Evolutionary conservation across 192 early-diverging fungal genomes (phyloP).

Genomic region (Podila horticola): DNA sequence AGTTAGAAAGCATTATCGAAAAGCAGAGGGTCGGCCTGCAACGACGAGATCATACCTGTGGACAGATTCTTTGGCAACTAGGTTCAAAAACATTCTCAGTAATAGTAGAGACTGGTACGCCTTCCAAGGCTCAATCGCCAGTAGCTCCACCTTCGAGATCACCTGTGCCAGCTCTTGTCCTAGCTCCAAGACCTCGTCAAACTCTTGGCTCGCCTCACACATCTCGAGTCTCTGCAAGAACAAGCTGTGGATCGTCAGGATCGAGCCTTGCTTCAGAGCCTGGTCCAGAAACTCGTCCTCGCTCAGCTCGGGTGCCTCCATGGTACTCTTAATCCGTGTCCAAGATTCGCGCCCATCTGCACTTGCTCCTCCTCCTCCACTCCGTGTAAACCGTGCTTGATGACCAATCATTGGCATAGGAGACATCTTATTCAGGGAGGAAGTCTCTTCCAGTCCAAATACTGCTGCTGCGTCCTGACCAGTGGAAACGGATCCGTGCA

Average conservation of each 20-base stretch:
- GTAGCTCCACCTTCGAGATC: slow-evolving; percentile 35
- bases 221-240: slow-evolving; percentile 32
- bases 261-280: slow-evolving; percentile 20
- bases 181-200: slow-evolving; percentile 42
- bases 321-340: slow-evolving; percentile 20
- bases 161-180: slow-evolving; percentile 37
- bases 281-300: slow-evolving; percentile 43
- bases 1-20: not conserved
- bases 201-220: slow-evolving; percentile 27
- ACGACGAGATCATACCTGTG: slow-evolving; percentile 20
- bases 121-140: slow-evolving; percentile 40
- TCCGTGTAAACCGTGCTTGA: slow-evolving; percentile 3
- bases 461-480: slow-evolving; percentile 5
- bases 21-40: not conserved
- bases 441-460: slow-evolving; percentile 36
- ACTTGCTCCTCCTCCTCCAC: not conserved
- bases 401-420: slow-evolving; percentile 16
- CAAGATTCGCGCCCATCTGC: slow-evolving; percentile 22
- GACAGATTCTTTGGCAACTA: slow-evolving; percentile 48
- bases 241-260: slow-evolving; percentile 31
- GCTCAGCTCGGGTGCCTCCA: slow-evolving; percentile 34
- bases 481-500: not conserved
- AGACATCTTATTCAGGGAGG: slow-evolving; percentile 2
- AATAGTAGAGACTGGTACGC: slow-evolving; percentile 37
- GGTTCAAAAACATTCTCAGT: slow-evolving; percentile 38